A percentile compares a stretch with the other conserved stretches of the same genome.
Evolutionary conservation across 2,329 filamentous ascomycete genomes (phyloP).

Genomic region (Pezicula carpinea): DNA sequence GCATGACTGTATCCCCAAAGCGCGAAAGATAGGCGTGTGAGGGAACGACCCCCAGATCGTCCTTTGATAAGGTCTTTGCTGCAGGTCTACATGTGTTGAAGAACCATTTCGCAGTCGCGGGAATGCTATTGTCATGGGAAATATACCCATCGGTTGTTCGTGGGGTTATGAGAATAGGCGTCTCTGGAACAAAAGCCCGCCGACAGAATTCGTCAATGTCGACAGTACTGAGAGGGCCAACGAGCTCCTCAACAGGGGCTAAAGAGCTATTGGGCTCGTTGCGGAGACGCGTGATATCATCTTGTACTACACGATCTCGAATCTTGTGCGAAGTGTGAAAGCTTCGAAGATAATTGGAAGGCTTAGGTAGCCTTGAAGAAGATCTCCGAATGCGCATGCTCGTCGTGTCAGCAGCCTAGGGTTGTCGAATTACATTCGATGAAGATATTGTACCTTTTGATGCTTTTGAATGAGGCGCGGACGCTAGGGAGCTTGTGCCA

Average conservation of each 20-base stretch:
- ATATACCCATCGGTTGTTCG: constrained; percentile 11
- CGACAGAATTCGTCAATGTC: constrained; percentile 44
- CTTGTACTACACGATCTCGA: no score
- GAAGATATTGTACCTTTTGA: no score
- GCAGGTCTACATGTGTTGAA: background rate
- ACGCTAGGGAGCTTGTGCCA: no score
- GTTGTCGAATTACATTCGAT: no score
- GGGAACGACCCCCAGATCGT: background rate
- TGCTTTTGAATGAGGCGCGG: no score
- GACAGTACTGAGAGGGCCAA: constrained; percentile 12
- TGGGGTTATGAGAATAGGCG: constrained; percentile 46
- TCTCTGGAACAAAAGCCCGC: constrained; percentile 46
- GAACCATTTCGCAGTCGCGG: constrained; percentile 60
- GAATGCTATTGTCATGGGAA: constrained; percentile 36
- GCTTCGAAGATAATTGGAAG: background rate
- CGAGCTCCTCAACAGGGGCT: constrained; percentile 9
- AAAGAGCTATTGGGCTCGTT: background rate
- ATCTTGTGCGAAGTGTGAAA: no score
- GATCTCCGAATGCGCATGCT: background rate
- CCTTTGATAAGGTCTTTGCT: background rate
- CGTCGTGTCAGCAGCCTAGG: no score
- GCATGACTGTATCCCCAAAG: constrained; percentile 45
- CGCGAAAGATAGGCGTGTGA: constrained; percentile 29
- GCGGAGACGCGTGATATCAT: no score
- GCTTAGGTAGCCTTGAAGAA: background rate